phyloP scores from a whole-genome alignment of 495 filamentous ascomycete genomes.

The Aspergillus olivimuriae region DNA sequence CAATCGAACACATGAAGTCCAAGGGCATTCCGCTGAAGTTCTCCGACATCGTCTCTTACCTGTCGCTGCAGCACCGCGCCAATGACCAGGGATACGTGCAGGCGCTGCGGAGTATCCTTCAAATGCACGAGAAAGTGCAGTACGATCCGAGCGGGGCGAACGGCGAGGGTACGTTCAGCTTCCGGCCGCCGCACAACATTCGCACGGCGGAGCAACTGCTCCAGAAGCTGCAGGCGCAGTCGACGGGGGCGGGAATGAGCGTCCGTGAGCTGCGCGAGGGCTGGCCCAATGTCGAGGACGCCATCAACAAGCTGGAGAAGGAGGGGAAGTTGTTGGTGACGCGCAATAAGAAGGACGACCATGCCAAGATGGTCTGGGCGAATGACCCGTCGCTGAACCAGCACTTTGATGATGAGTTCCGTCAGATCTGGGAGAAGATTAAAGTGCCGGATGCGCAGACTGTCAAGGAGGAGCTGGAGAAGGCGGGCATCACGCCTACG shows the following conservation, averaged over 20 bases:
- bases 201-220: constrained; percentile 67
- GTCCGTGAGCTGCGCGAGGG: constrained; percentile 92
- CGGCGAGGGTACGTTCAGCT: constrained; percentile 62
- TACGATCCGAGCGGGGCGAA: constrained; percentile 57
- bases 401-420: constrained; percentile 75
- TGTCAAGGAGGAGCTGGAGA: constrained; percentile 67
- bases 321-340: constrained; percentile 76
- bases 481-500: constrained; percentile 68
- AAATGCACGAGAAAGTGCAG: constrained; percentile 59
- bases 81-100: constrained; percentile 41
- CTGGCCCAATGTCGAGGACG: constrained; percentile 74
- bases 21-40: constrained; percentile 67
- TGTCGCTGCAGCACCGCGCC: constrained; percentile 55
- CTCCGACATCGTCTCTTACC: constrained; percentile 66
- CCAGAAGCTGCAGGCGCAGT: constrained; percentile 69
- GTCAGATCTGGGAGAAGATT: constrained; percentile 72
- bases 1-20: constrained; percentile 74
- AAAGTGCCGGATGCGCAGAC: constrained; percentile 68
- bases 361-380: constrained; percentile 78
- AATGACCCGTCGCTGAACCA: constrained; percentile 74
- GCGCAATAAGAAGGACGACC: constrained; percentile 87
- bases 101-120: constrained; percentile 37
- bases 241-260: constrained; percentile 70
- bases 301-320: constrained; percentile 70
- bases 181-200: constrained; percentile 75